A percentile compares a stretch with the other conserved stretches of the same genome.
Evolutionary conservation across 257 asterid species (phyloP).

Genomic region (Leptodermis oblonga): DNA sequence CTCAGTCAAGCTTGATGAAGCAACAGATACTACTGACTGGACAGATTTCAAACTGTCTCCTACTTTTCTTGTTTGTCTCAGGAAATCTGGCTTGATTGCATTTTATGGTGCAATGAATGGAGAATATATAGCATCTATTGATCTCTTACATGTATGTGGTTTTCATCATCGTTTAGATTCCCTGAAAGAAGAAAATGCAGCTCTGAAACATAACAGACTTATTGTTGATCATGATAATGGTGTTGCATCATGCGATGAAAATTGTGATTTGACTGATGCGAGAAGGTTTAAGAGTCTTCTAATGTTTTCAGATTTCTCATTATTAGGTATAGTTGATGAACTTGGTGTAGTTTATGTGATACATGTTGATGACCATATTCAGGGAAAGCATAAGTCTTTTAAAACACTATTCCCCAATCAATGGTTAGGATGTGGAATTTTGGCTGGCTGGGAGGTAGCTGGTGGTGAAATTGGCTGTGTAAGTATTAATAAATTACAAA

Average conservation of each 20-base stretch:
- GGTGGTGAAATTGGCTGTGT: constrained; percentile 79
- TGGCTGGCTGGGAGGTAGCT: constrained; percentile 66
- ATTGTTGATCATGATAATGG: constrained; percentile 20
- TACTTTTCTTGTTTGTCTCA: constrained; percentile 69
- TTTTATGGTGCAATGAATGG: constrained; percentile 66
- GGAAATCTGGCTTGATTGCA: constrained; percentile 58
- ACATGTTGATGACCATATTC: constrained; percentile 37
- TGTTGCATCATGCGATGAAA: constrained; percentile 24
- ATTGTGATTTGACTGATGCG: constrained; percentile 31
- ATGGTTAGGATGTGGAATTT: constrained; percentile 46
- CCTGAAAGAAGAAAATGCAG: constrained; percentile 23
- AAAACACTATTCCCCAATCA: constrained; percentile 32
- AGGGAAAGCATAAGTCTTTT: constrained; percentile 31
- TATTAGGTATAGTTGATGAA: constrained; percentile 78
- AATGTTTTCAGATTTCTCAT: constrained; percentile 52
- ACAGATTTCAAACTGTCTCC: constrained; percentile 67
- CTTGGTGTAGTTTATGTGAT: constrained; percentile 57
- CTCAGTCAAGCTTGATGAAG: constrained; percentile 53
- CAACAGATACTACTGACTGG: constrained; percentile 57
- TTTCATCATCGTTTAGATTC: constrained; percentile 32
- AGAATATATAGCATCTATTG: constrained; percentile 47
- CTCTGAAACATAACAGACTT: constrained; percentile 17
- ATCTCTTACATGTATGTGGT: constrained; percentile 36
- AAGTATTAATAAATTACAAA: constrained; percentile 21
- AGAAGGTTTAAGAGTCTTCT: constrained; percentile 64